These are phyloP conservation scores for Alternaria panax DNA, from an alignment of 2,329 filamentous ascomycete genomes.

Conservation along the genomic window DNA sequence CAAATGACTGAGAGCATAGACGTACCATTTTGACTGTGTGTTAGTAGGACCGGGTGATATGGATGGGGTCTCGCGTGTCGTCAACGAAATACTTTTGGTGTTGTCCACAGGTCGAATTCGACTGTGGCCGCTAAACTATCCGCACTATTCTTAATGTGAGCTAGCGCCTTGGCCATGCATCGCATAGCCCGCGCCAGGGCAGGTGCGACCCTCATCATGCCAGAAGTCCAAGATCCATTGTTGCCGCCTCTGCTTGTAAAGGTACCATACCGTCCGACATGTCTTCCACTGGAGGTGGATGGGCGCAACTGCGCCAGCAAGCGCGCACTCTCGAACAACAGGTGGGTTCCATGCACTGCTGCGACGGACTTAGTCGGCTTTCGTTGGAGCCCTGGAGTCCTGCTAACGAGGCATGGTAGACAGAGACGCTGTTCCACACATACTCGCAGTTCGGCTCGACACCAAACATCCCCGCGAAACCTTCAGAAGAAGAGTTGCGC, in stretches of 20 bases:
- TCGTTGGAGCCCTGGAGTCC: slow-evolving; percentile 13
- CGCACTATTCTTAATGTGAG: slow-evolving; percentile 6
- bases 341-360: slow-evolving; percentile 59
- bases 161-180: slow-evolving; percentile 34
- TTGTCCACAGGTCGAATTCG: slow-evolving; percentile 24
- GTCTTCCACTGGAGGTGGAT: slow-evolving; percentile 62
- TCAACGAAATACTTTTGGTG: slow-evolving; percentile 34
- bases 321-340: slow-evolving; percentile 88
- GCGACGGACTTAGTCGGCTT: slow-evolving; percentile 22
- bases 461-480: slow-evolving; percentile 79
- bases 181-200: slow-evolving; percentile 26
- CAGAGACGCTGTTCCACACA: slow-evolving; percentile 79
- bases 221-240: slow-evolving; percentile 26
- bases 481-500: slow-evolving; percentile 81
- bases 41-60: slow-evolving; percentile 48
- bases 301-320: slow-evolving; percentile 94
- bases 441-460: slow-evolving; percentile 92
- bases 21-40: slow-evolving; percentile 50
- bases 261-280: slow-evolving; percentile 27
- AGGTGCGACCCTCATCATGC: slow-evolving; percentile 30
- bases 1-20: slow-evolving; percentile 27
- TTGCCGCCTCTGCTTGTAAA: slow-evolving; percentile 11
- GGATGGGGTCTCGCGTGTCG: slow-evolving; percentile 50
- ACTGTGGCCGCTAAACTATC: slow-evolving; percentile 35
- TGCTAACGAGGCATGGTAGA: slow-evolving; percentile 62